A percentile compares a stretch with the other conserved stretches of the same genome.
These are phyloP conservation scores for Talaromyces trachyspermus DNA, from an alignment of 495 filamentous ascomycete species.

Conservation along the genomic window DNA sequence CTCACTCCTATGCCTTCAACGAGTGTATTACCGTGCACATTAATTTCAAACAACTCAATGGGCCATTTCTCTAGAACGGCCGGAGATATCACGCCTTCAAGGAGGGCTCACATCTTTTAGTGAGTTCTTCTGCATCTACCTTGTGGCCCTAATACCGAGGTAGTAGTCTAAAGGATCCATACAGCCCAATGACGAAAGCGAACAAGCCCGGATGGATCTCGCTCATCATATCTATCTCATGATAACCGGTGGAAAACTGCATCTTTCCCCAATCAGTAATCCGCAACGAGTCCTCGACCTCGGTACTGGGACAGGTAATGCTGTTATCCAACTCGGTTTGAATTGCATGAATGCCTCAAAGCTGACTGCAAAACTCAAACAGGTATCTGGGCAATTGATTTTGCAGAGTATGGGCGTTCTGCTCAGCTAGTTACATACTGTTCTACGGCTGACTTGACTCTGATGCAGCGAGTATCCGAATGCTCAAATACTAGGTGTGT, in stretches of 20 bases:
- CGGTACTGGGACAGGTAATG: constrained; percentile 54
- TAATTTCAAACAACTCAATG: too few species aligned
- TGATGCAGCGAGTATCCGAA: constrained; percentile 37
- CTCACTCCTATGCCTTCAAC: neutral
- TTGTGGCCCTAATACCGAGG: neutral
- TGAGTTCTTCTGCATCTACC: constrained; percentile 15
- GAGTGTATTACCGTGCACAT: neutral
- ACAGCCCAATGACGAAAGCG: constrained; percentile 30
- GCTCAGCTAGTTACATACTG: too few species aligned
- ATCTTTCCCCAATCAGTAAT: constrained; percentile 52
- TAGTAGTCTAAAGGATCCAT: neutral
- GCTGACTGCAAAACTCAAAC: too few species aligned
- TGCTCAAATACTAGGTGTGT: constrained; percentile 55
- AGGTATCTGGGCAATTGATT: constrained; percentile 59
- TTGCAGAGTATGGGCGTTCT: constrained; percentile 28
- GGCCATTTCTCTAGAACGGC: constrained; percentile 46
- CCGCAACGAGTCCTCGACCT: constrained; percentile 58
- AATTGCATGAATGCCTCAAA: too few species aligned
- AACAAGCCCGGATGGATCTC: constrained; percentile 38
- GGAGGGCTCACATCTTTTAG: constrained; percentile 56
- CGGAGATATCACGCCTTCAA: constrained; percentile 61
- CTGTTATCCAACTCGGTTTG: too few species aligned
- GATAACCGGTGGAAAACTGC: constrained; percentile 49
- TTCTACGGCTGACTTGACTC: too few species aligned
- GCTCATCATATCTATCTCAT: constrained; percentile 44